A percentile compares a stretch with the other conserved stretches of the same genome.
phyloP scores from a whole-genome alignment of 2,329 filamentous ascomycete species.

The Verticillium nubilum region DNA sequence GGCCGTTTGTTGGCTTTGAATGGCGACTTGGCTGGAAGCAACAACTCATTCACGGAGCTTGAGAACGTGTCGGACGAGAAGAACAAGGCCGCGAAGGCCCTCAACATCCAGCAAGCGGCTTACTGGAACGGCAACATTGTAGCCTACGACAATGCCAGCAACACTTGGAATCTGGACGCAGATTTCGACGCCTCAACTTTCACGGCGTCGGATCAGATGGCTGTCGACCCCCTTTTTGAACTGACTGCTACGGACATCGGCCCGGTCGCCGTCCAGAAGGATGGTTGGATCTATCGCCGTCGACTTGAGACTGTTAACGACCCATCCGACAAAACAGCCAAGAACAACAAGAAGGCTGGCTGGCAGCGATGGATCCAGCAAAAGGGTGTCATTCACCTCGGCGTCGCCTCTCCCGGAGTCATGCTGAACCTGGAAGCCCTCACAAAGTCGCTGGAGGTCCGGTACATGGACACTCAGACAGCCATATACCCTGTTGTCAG shows the following conservation, averaged over 20 bases:
- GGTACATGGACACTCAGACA: not conserved
- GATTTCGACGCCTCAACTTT: not conserved
- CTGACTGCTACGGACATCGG: not conserved
- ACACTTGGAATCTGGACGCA: not conserved
- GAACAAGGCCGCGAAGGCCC: not conserved
- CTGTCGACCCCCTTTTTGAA: not conserved
- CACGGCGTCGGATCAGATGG: not conserved
- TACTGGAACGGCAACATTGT: not conserved
- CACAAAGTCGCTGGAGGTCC: not conserved
- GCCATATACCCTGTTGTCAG: not conserved
- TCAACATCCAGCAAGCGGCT: not conserved
- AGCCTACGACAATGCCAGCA: not conserved
- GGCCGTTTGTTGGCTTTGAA: too few relatives aligned
- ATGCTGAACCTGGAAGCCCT: not conserved
- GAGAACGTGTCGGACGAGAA: not conserved
- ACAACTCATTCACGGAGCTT: not conserved
- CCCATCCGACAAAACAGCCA: not conserved
- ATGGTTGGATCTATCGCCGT: not conserved
- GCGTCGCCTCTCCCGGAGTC: not conserved
- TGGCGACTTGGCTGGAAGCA: not conserved
- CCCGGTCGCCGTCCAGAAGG: not conserved
- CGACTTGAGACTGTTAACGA: not conserved
- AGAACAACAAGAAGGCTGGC: not conserved
- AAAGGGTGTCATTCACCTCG: not conserved
- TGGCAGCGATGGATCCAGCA: not conserved